Conservation (phyloP, 139 green algal genomes). For the Chlorella sp. region DNA sequence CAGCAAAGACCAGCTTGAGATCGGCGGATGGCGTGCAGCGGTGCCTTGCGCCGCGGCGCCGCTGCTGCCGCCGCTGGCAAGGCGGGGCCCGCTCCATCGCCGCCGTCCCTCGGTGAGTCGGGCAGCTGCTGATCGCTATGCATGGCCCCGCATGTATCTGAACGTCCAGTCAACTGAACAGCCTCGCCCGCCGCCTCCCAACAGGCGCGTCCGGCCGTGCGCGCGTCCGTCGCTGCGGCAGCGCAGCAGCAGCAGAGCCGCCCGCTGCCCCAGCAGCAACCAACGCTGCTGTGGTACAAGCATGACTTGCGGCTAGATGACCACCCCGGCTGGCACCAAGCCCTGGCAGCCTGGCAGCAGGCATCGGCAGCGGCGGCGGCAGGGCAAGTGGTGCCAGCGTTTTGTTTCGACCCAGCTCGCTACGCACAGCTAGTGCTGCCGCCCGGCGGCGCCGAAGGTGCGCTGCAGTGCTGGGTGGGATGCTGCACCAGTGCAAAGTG, state of each 20-base stretch:
- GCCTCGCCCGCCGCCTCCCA: no score
- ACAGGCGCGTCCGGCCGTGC: no score
- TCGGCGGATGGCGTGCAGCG: no score
- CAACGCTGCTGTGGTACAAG: constrained; percentile 79
- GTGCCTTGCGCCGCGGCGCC: not conserved
- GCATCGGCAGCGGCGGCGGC: not conserved
- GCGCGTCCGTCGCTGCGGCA: no score
- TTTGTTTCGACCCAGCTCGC: constrained; percentile 54
- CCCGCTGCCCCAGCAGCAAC: not conserved
- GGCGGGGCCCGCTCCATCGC: not conserved
- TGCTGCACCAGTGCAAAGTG: no score
- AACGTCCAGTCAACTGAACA: no score
- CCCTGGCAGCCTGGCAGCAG: constrained; percentile 12
- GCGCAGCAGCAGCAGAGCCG: not conserved
- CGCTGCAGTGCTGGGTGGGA: not conserved
- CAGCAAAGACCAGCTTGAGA: no score
- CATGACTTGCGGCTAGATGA: constrained; percentile 83
- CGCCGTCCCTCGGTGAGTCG: not conserved
- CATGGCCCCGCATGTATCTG: not conserved
- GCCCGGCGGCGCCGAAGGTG: constrained; percentile 8
- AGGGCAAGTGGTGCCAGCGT: constrained; percentile 72
- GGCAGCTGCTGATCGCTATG: not conserved
- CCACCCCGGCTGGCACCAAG: constrained; percentile 69
- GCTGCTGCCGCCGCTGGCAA: not conserved
- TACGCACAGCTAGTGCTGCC: constrained; percentile 36